Evolutionary conservation across 345 rosid species (phyloP), one percentile per base, ranked within the genome.

Genomic region (Bruguiera gymnorhiza): DNA sequence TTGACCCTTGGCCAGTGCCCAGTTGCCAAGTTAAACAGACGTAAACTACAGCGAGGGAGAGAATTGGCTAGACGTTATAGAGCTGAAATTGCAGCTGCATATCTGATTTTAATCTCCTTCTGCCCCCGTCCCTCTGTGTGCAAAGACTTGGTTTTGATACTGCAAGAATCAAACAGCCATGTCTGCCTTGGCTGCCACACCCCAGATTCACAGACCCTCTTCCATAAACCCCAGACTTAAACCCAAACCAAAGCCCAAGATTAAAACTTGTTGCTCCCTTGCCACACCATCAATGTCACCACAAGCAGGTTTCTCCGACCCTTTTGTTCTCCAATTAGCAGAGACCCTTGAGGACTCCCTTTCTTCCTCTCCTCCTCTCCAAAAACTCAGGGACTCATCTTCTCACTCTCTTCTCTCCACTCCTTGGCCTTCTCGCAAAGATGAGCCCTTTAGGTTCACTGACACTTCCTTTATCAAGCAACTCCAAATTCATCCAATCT

Each of bases 321-420:
- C 91, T 31, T 87, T 86, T 60, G 97, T 92, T 51, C 89, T 95
- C 72, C 85, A 87, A 60, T 77, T 95, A 52, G 97, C 99, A 0
- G 97, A 92, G 73, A 73, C 96, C 34, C 87, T 92, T n/a, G 97
- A 95, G 80, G 99, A 90, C 48, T 88, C 97, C 32, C 82, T 86
- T 37, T 73, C 86, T 29, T 70, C 83, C 10, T 70, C 79, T 66
- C 61, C 72, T 24, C 77, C 89, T 56, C 86, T 92, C 64, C 93
- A 88, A 58, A 87, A 85, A 43, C 85, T 95, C 68, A 78, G 97
- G 30, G 97, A 88, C 68, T 67, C 69, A 48, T 90, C 92, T 55
- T 83, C 97, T 1, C 76, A 85, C 64, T 70, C 86, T 54, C 91
- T 95, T 39, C 77, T 95, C 67, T 84, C 92, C 1, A 92, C 92